Conservation (phyloP, 208 protist species). For the Crithidia brevicula region DNA sequence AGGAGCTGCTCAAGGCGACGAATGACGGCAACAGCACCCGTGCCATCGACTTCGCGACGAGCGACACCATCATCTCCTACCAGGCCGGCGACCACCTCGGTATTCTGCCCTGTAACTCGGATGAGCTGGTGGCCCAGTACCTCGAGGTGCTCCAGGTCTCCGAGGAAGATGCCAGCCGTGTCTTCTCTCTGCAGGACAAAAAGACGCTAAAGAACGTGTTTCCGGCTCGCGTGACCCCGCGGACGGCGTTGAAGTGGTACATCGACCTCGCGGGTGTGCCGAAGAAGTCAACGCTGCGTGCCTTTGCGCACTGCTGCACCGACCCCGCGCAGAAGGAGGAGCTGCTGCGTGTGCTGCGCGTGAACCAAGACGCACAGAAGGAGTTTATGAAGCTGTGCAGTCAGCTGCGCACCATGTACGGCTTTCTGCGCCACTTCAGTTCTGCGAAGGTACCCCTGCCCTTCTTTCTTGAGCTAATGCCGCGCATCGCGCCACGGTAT, state of each 20-base stretch:
- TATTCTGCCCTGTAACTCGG: constrained; percentile 92
- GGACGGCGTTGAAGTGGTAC: constrained; percentile 92
- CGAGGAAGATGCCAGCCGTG: constrained; percentile 60
- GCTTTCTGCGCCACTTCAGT: constrained; percentile 84
- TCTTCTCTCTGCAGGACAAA: constrained; percentile 87
- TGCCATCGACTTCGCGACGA: constrained; percentile 88
- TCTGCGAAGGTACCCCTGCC: constrained; percentile 79
- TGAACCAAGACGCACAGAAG: constrained; percentile 72
- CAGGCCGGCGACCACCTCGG: constrained; percentile 96
- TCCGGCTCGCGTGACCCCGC: constrained; percentile 71
- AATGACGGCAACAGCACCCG: constrained; percentile 65
- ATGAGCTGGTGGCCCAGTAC: constrained; percentile 84
- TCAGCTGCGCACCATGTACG: constrained; percentile 77
- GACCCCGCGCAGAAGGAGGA: constrained; percentile 77
- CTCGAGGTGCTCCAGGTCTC: constrained; percentile 58
- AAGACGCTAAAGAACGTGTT: constrained; percentile 90
- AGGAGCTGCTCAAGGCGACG: constrained; percentile 69
- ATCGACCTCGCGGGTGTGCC: constrained; percentile 82
- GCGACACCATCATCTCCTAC: constrained; percentile 88
- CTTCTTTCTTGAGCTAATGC: constrained; percentile 94
- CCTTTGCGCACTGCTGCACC: constrained; percentile 87
- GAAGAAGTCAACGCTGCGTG: constrained; percentile 91
- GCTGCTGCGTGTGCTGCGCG: constrained; percentile 72
- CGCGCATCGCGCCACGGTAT: constrained; percentile 93
- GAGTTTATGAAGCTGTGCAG: constrained; percentile 72